These are phyloP conservation scores for Akanthomyces muscarius DNA, from an alignment of 2,329 filamentous ascomycete genomes.

Conservation along the genomic window DNA sequence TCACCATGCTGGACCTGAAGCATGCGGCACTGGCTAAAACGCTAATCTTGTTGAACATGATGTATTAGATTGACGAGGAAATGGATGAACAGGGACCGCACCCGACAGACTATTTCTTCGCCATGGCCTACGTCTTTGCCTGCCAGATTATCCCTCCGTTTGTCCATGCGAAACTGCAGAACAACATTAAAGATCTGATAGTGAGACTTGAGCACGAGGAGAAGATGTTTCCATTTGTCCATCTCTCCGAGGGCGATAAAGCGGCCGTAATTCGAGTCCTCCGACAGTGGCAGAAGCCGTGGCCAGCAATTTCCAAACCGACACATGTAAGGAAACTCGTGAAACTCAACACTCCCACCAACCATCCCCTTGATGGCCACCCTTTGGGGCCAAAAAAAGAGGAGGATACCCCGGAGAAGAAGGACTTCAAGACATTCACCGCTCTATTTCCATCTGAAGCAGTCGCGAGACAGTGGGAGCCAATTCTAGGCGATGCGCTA, in stretches of 20 bases:
- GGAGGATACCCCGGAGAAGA: not conserved
- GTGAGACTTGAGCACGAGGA: constrained; percentile 17
- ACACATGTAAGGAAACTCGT: constrained; percentile 13
- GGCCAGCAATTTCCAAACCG: not conserved
- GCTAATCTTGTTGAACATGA: constrained; percentile 21
- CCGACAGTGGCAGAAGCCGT: constrained; percentile 17
- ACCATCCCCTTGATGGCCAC: too few species aligned
- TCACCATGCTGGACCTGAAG: constrained; percentile 25
- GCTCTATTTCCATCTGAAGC: not conserved
- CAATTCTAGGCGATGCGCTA: not conserved
- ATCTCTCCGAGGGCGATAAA: not conserved
- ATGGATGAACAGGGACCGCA: constrained; percentile 7
- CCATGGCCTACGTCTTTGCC: constrained; percentile 23
- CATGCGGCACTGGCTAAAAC: constrained; percentile 23
- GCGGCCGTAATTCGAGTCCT: constrained; percentile 17
- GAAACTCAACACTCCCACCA: not conserved
- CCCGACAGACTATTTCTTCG: constrained; percentile 14
- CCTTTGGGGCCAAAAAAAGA: not conserved
- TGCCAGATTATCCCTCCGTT: constrained; percentile 21
- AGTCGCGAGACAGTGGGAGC: not conserved
- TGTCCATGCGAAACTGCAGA: constrained; percentile 20
- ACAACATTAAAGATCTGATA: constrained; percentile 21
- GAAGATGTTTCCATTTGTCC: not conserved
- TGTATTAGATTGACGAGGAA: constrained; percentile 14
- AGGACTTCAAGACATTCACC: not conserved